Conservation (phyloP, 2,329 filamentous ascomycete species). For the Ceratocystis huliohia region DNA sequence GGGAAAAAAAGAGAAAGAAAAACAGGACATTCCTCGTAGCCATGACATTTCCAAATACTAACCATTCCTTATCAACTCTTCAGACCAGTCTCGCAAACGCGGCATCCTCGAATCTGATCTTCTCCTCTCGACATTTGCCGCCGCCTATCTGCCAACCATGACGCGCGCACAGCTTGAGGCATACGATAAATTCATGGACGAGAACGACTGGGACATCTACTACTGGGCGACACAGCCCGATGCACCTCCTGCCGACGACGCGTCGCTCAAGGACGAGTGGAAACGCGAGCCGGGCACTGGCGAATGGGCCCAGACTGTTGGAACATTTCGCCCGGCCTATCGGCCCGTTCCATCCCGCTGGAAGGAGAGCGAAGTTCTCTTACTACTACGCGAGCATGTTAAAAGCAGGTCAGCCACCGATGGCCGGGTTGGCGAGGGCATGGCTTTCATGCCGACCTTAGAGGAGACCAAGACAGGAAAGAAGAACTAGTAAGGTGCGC, state of each 20-base stretch:
- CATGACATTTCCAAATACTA: background rate
- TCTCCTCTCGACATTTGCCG: conserved; percentile 88
- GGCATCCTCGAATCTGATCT: conserved; percentile 94
- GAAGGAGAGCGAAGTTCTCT: conserved; percentile 69
- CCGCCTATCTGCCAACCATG: conserved; percentile 65
- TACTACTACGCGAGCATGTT: conserved; percentile 69
- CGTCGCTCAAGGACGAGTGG: conserved; percentile 25
- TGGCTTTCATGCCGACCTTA: conserved; percentile 47
- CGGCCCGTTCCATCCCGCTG: conserved; percentile 77
- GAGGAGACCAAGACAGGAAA: conserved; percentile 20
- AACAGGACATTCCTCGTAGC: too few relatives aligned
- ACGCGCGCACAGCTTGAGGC: conserved; percentile 57
- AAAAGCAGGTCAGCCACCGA: conserved; percentile 40
- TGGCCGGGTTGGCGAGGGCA: conserved; percentile 33
- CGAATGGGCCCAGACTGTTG: conserved; percentile 95
- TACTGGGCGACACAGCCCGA: conserved; percentile 94
- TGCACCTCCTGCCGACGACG: conserved; percentile 32
- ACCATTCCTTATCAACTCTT: conserved; percentile 7
- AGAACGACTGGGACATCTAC: conserved; percentile 99
- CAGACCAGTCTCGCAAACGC: conserved; percentile 93
- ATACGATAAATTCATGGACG: conserved; percentile 88
- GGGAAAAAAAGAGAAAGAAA: too few relatives aligned
- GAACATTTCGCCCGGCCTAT: conserved; percentile 87
- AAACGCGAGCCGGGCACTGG: conserved; percentile 38
- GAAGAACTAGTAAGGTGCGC: background rate